phyloP scores from a whole-genome alignment of 2,329 filamentous ascomycete genomes.

The Hymenoscyphus linearis region DNA sequence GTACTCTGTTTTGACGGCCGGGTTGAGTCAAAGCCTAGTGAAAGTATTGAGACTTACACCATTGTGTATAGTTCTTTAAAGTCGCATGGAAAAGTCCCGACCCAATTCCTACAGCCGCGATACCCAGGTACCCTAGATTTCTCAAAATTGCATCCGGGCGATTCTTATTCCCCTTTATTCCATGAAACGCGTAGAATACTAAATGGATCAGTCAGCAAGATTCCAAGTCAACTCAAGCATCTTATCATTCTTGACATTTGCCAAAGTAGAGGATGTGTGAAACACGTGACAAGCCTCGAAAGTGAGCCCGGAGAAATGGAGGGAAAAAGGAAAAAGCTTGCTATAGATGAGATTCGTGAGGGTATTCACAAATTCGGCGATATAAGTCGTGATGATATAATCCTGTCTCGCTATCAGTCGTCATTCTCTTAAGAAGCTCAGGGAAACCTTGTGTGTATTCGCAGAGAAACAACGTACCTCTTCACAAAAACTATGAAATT shows the following conservation, averaged over 20 bases:
- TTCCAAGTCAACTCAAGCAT: background rate
- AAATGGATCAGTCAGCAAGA: background rate
- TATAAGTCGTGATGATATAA: conserved; percentile 46
- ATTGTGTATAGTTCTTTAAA: conserved; percentile 41
- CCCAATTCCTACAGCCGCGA: conserved; percentile 39
- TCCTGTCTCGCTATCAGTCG: conserved; percentile 36
- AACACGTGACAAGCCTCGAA: background rate
- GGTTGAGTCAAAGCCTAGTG: background rate
- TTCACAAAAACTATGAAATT: conserved; percentile 28
- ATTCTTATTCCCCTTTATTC: conserved; percentile 26
- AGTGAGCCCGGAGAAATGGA: background rate
- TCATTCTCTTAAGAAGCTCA: background rate
- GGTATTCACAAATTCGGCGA: conserved; percentile 50
- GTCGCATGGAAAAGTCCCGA: conserved; percentile 40
- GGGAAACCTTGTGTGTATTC: background rate
- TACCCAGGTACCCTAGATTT: conserved; percentile 37
- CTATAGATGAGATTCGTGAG: conserved; percentile 46
- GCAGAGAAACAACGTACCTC: conserved; percentile 21
- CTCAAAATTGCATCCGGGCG: conserved; percentile 28
- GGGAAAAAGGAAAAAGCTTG: conserved; percentile 25
- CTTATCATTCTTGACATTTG: background rate
- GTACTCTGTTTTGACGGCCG: background rate
- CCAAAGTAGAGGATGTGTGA: background rate
- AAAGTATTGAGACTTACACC: conserved; percentile 33
- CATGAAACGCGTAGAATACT: conserved; percentile 30